phyloP scores from a whole-genome alignment of 495 filamentous ascomycete genomes.

The Apiosordaria backusii region DNA sequence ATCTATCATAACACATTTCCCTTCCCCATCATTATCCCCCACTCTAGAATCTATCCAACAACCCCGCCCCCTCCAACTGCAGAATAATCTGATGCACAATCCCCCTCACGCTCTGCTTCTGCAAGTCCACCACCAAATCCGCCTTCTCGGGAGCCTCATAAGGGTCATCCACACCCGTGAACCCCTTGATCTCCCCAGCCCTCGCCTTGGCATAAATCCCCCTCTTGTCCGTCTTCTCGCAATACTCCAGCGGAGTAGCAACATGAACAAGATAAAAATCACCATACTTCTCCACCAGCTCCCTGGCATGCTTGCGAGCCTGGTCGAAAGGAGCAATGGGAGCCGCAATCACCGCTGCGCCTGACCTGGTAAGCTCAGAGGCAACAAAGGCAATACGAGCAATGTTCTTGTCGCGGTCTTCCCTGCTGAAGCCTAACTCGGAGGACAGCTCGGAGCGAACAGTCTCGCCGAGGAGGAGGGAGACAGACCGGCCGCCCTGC shows the following conservation, averaged over 20 bases:
- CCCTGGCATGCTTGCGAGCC: slow-evolving; percentile 68
- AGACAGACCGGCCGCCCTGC: slow-evolving; percentile 92
- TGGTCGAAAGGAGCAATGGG: slow-evolving; percentile 94
- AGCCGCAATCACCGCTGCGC: slow-evolving; percentile 92
- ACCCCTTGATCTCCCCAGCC: slow-evolving; percentile 91
- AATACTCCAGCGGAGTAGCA: slow-evolving; percentile 83
- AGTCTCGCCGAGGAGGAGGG: slow-evolving; percentile 89
- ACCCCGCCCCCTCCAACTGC: slow-evolving; percentile 84
- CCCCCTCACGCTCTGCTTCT: slow-evolving; percentile 82
- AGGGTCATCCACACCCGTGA: slow-evolving; percentile 97
- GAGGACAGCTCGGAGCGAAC: slow-evolving; percentile 90
- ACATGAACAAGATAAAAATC: slow-evolving; percentile 95
- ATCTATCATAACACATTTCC: background rate
- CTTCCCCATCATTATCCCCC: background rate
- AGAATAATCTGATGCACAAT: slow-evolving; percentile 97
- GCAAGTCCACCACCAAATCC: slow-evolving; percentile 77
- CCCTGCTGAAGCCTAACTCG: slow-evolving; percentile 89
- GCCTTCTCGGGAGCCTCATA: slow-evolving; percentile 85
- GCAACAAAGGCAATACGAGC: slow-evolving; percentile 95
- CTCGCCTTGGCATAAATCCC: slow-evolving; percentile 86
- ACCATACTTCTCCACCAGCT: slow-evolving; percentile 81
- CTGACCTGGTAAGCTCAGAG: slow-evolving; percentile 85
- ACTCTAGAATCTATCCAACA: slow-evolving; percentile 58
- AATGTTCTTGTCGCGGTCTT: slow-evolving; percentile 94
- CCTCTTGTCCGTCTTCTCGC: slow-evolving; percentile 90